A percentile compares a stretch with the other conserved stretches of the same genome.
These are phyloP conservation scores for Trichosporon coremiiforme DNA, from an alignment of 1,284 basidiomycete species.

Conservation along the genomic window DNA sequence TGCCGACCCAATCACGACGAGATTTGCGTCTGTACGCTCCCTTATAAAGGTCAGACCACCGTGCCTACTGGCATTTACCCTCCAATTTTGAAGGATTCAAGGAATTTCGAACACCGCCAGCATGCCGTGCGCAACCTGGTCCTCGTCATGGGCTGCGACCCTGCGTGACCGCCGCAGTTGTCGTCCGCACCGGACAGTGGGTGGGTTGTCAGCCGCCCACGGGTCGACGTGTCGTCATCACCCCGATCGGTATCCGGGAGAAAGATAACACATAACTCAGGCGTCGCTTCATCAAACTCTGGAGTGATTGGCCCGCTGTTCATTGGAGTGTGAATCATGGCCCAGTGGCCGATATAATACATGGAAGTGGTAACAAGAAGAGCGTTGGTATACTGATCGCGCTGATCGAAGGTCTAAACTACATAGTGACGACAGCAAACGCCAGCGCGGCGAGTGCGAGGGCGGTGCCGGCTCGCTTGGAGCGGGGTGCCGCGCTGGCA, in stretches of 20 bases:
- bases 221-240: not conserved
- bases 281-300: too few relatives aligned
- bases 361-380: not conserved
- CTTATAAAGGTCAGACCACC: not conserved
- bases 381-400: not conserved
- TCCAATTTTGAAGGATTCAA: not conserved
- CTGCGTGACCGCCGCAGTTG: not conserved
- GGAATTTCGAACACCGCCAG: not conserved
- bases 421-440: conserved; percentile 15
- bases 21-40: not conserved
- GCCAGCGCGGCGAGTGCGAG: not conserved
- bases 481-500: not conserved
- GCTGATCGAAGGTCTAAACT: not conserved
- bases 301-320: too few relatives aligned
- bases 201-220: not conserved
- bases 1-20: not conserved
- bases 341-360: not conserved
- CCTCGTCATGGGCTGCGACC: not conserved
- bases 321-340: not conserved
- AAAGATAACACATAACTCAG: too few relatives aligned
- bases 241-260: too few relatives aligned
- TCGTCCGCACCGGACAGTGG: not conserved
- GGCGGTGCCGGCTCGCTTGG: not conserved
- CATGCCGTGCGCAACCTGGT: not conserved
- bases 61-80: not conserved